Evolutionary conservation across 176 grass and related monocot genomes (phyloP), one percentile per base, ranked within the genome.

Genomic region (Musa acuminata): DNA sequence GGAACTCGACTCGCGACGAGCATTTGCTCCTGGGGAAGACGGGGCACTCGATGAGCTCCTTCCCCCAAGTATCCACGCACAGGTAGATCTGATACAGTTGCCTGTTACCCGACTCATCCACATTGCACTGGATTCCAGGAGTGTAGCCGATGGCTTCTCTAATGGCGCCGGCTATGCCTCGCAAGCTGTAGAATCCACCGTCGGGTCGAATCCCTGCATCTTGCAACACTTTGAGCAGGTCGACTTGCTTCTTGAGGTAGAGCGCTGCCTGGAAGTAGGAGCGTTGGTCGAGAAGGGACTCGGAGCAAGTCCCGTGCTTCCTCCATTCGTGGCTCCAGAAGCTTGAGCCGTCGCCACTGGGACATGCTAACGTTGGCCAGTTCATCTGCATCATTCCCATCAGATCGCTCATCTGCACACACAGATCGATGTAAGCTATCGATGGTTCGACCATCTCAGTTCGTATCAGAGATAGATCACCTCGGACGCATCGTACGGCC

Each of bases 31-130:
- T 9, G 10, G 93, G 90, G 8, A 71, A 69, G 20, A 90, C 83
- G 1, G 93, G 90, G 85, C 93, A 97, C 0, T 97, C 82, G 52
- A 93, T 17, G 77, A 97, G 69, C 77, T 64, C 48, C 0, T 68
- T 55, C 53, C 83, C 90, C 49, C 63, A 63, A 52, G 81, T 72
- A 77, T 83, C 53, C 64, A 93, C 85, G 72, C 93, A 97, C 73
- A 97, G 80, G 85, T 97, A 97, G 74, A 97, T 69, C 81, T 97
- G 93, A 71, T 88, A 90, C 55, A 97, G 82, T 82, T 97, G 93
- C 73, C 57, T 88, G 71, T 93, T 93, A 48, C 87, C 81, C 53
- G 87, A 81, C 81, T 88, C 81, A 81, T 93, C 93, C 29, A 71
- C 74, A 69, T 97, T 97, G 90, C 93, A 93, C 76, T 97, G 85